Percentiles rank a stretch among this genome's conserved stretches.
Conservation (phyloP, 257 asterid genomes). For the Henckelia pumila region DNA sequence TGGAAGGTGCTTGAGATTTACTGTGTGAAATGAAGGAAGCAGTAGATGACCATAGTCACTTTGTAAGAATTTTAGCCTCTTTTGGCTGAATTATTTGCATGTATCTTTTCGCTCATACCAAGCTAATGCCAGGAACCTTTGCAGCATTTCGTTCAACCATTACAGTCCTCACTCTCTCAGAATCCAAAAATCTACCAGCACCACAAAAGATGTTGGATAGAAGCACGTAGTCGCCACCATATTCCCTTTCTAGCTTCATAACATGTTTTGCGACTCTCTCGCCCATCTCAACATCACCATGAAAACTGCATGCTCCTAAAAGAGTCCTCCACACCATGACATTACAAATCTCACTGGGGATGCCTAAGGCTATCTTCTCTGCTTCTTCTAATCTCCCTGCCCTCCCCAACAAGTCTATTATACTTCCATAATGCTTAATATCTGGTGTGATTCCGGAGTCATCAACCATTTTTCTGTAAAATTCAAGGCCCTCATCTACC, state of each 20-base stretch:
- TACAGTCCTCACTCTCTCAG: slow-evolving; percentile 53
- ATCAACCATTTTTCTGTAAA: slow-evolving; percentile 52
- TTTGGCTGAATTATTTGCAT: background rate
- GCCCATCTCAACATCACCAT: slow-evolving; percentile 64
- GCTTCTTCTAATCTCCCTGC: slow-evolving; percentile 84
- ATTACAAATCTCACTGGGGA: slow-evolving; percentile 43
- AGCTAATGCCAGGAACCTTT: slow-evolving; percentile 53
- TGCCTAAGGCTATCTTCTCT: slow-evolving; percentile 49
- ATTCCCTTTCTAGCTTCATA: slow-evolving; percentile 55
- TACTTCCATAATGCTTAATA: slow-evolving; percentile 60
- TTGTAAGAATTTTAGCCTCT: background rate
- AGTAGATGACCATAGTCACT: no score
- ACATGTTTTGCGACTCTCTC: slow-evolving; percentile 51
- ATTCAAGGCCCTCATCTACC: slow-evolving; percentile 61
- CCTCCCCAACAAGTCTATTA: slow-evolving; percentile 77
- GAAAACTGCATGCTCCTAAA: slow-evolving; percentile 71
- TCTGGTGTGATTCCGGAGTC: slow-evolving; percentile 42
- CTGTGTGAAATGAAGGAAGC: no score
- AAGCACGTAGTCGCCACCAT: slow-evolving; percentile 79
- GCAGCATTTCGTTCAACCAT: slow-evolving; percentile 51
- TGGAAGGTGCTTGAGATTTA: no score
- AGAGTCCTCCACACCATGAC: slow-evolving; percentile 76
- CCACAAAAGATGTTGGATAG: slow-evolving; percentile 62
- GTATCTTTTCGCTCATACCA: slow-evolving; percentile 20
- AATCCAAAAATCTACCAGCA: slow-evolving; percentile 60